Conservation (phyloP, 768 basidiomycete species). For the Mycena haematopus region DNA sequence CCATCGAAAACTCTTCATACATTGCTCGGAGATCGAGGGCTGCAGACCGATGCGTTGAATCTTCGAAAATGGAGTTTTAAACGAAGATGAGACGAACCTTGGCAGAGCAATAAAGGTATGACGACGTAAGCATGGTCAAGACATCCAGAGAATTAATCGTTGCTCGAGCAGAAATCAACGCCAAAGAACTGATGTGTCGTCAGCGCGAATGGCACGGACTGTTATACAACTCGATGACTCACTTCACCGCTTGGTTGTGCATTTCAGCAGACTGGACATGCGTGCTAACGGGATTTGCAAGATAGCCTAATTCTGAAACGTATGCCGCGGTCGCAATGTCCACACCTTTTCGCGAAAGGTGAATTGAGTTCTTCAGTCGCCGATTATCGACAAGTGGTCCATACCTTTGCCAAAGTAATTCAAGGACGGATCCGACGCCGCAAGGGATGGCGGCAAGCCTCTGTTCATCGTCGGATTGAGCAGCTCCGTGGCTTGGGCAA, state of each 20-base stretch:
- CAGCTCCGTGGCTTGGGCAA: constrained; percentile 75
- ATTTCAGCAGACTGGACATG: constrained; percentile 86
- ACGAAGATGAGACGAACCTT: constrained; percentile 51
- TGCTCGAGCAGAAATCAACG: constrained; percentile 73
- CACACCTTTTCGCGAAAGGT: constrained; percentile 58
- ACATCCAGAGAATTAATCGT: constrained; percentile 82
- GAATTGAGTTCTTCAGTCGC: too few relatives aligned
- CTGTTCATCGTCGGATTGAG: constrained; percentile 83
- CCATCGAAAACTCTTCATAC: constrained; percentile 62
- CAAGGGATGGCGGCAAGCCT: constrained; percentile 76
- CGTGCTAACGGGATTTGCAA: constrained; percentile 79
- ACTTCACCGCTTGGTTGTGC: constrained; percentile 88
- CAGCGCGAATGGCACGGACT: neutral
- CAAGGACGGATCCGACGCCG: constrained; percentile 75
- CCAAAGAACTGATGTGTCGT: constrained; percentile 17
- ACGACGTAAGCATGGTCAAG: constrained; percentile 72
- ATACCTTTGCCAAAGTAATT: constrained; percentile 82
- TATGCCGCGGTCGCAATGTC: constrained; percentile 87
- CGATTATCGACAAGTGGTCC: neutral
- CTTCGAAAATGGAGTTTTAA: neutral
- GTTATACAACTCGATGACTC: constrained; percentile 33
- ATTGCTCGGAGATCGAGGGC: constrained; percentile 83
- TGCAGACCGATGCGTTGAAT: constrained; percentile 26
- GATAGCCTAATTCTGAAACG: constrained; percentile 76
- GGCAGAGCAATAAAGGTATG: constrained; percentile 78